Percentiles rank a stretch among this genome's conserved stretches.
Conservation (phyloP, 208 protist species). For the Novymonas esmeraldas region DNA sequence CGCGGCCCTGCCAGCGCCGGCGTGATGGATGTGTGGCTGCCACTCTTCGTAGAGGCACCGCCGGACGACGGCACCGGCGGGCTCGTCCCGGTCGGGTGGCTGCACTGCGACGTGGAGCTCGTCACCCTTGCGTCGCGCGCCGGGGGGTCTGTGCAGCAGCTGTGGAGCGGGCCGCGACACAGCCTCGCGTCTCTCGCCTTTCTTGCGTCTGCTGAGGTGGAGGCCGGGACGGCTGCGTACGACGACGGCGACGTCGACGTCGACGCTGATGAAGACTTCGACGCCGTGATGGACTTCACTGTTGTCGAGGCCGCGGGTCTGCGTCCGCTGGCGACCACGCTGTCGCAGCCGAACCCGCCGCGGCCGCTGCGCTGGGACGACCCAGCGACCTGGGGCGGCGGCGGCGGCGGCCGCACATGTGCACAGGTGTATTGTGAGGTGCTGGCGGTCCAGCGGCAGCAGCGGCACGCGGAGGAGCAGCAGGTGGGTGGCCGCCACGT, state of each 20-base stretch:
- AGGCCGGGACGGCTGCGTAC: neutral
- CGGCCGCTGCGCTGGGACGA: constrained; percentile 16
- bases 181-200: constrained; percentile 21
- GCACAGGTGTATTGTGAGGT: constrained; percentile 29
- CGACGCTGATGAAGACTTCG: neutral
- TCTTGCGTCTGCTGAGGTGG: neutral
- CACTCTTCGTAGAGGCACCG: constrained; percentile 46
- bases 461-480: neutral
- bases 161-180: constrained; percentile 28
- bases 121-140: constrained; percentile 14
- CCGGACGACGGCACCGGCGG: constrained; percentile 3
- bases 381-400: neutral
- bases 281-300: constrained; percentile 30
- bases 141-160: constrained; percentile 22
- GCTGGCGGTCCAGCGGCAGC: constrained; percentile 8
- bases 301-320: constrained; percentile 31
- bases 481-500: too few relatives aligned
- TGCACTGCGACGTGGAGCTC: constrained; percentile 51
- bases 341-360: constrained; percentile 10
- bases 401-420: neutral
- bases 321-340: constrained; percentile 10
- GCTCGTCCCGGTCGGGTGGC: constrained; percentile 33
- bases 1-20: neutral
- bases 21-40: constrained; percentile 48
- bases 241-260: neutral